These are phyloP conservation scores for Phytophthora pistaciae DNA, from an alignment of 352 stramenopile genomes.

Conservation along the genomic window DNA sequence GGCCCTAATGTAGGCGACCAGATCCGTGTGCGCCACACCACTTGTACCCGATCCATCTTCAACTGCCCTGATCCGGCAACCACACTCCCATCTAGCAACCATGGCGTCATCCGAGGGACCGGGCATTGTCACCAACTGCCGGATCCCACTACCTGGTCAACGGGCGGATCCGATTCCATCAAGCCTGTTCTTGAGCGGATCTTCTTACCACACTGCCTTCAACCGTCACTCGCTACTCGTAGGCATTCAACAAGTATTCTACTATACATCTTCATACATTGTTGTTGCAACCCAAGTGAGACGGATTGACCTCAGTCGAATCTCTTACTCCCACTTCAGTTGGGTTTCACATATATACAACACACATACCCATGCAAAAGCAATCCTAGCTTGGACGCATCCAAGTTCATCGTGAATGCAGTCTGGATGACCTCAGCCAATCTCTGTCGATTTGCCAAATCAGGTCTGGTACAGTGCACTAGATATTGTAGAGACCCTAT, in stretches of 20 bases:
- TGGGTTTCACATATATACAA: neutral
- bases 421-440: neutral
- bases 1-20: no score
- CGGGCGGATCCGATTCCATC: no score
- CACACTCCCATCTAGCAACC: no score
- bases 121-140: no score
- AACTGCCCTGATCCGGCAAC: no score
- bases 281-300: neutral
- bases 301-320: neutral
- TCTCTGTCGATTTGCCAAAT: neutral
- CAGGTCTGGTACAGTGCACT: neutral
- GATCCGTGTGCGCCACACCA: no score
- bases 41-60: no score
- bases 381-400: neutral
- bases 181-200: no score
- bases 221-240: neutral
- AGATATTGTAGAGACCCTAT: neutral
- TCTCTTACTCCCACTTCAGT: neutral
- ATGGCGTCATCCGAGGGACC: no score
- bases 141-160: no score
- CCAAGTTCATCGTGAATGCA: neutral
- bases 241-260: neutral
- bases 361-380: neutral
- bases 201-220: neutral
- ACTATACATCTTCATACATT: neutral